These are phyloP conservation scores for Apiospora aurea DNA, from an alignment of 2,329 filamentous ascomycete genomes.

Conservation along the genomic window DNA sequence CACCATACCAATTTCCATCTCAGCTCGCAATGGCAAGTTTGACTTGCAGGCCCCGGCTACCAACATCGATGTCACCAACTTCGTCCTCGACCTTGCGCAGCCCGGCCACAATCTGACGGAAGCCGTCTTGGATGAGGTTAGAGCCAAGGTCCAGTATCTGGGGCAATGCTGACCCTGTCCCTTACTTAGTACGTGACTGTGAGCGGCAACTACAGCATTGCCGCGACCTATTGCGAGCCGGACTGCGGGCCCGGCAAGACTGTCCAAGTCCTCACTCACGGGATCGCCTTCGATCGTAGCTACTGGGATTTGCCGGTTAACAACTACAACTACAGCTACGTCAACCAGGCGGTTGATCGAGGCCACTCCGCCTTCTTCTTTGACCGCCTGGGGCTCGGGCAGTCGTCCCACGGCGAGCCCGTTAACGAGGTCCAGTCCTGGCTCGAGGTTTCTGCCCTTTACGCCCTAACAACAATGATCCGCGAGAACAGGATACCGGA, in stretches of 20 bases:
- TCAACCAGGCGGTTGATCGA: constrained; percentile 58
- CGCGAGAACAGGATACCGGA: constrained; percentile 52
- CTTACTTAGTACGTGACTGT: not conserved
- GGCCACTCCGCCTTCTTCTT: constrained; percentile 67
- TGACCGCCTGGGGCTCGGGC: constrained; percentile 61
- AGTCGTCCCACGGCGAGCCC: constrained; percentile 18
- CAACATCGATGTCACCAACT: constrained; percentile 63
- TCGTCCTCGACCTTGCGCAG: constrained; percentile 55
- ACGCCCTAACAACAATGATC: constrained; percentile 34
- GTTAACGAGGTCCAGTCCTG: constrained; percentile 19
- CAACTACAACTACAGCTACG: constrained; percentile 69
- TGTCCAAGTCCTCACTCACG: constrained; percentile 59
- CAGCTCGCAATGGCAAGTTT: constrained; percentile 61
- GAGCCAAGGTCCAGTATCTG: constrained; percentile 29
- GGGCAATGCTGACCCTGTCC: not conserved
- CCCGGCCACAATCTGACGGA: constrained; percentile 55
- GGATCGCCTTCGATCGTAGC: constrained; percentile 61
- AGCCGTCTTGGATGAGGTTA: constrained; percentile 49
- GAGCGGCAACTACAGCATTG: constrained; percentile 62
- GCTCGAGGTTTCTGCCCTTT: constrained; percentile 11
- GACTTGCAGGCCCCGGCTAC: constrained; percentile 51
- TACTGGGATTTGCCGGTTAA: constrained; percentile 69
- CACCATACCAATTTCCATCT: constrained; percentile 61
- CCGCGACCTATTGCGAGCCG: constrained; percentile 67
- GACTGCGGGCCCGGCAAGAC: constrained; percentile 49